Evolutionary conservation across 2,329 filamentous ascomycete genomes (phyloP).

Genomic region (Penicillium janthinellum): DNA sequence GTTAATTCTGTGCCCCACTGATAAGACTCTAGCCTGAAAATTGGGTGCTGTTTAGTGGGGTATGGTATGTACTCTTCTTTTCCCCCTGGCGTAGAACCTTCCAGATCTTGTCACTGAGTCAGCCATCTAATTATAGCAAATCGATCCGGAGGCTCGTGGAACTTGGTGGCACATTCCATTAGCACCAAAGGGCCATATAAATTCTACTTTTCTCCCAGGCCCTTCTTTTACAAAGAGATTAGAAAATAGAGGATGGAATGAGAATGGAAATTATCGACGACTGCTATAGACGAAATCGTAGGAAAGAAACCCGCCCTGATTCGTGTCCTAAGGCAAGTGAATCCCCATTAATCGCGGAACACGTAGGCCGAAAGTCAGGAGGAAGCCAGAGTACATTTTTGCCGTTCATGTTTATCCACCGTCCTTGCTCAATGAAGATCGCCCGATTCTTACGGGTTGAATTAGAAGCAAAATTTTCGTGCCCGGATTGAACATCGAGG

Average conservation of each 20-base stretch:
- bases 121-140: not conserved
- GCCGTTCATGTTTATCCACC: slow-evolving; percentile 17
- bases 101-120: slow-evolving; percentile 4
- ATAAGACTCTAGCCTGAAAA: slow-evolving; percentile 1
- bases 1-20: slow-evolving; percentile 1
- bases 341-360: slow-evolving; percentile 3
- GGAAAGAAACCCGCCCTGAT: slow-evolving; percentile 9
- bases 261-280: slow-evolving; percentile 3
- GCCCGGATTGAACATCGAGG: not conserved
- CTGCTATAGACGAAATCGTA: slow-evolving; percentile 9
- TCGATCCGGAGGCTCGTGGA: not conserved
- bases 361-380: slow-evolving; percentile 4
- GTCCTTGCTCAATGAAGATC: slow-evolving; percentile 4
- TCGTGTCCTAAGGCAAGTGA: slow-evolving; percentile 15
- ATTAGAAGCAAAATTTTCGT: not conserved
- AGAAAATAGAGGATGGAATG: slow-evolving; percentile 6
- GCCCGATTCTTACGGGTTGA: not conserved
- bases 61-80: slow-evolving; percentile 4
- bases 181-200: slow-evolving; percentile 1
- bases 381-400: slow-evolving; percentile 7
- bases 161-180: slow-evolving; percentile 4
- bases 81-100: not conserved
- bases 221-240: slow-evolving; percentile 2
- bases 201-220: not conserved
- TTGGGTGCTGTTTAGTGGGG: slow-evolving; percentile 12